Percentiles rank a stretch among this genome's conserved stretches.
These are phyloP conservation scores for Penicillium chermesinum DNA, from an alignment of 495 filamentous ascomycete species.

Conservation along the genomic window DNA sequence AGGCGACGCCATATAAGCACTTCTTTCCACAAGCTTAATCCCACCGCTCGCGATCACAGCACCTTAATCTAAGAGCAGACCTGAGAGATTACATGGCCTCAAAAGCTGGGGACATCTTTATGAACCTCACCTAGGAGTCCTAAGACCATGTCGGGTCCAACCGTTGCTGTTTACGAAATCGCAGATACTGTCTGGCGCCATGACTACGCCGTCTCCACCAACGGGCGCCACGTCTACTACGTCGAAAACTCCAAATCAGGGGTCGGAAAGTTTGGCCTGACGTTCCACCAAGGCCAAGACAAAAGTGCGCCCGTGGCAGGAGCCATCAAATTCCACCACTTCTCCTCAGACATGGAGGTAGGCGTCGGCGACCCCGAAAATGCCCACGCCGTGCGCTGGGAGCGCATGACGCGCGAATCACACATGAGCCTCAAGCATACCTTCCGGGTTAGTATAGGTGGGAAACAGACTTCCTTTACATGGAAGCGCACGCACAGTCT, in stretches of 20 bases:
- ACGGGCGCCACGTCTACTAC: conserved; percentile 20
- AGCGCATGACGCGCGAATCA: conserved; percentile 22
- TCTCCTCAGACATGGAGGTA: conserved; percentile 29
- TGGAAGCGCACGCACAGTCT: conserved; percentile 34
- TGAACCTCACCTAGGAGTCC: not conserved
- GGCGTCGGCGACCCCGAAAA: conserved; percentile 27
- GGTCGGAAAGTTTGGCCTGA: conserved; percentile 31
- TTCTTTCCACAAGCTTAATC: no score
- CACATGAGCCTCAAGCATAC: conserved; percentile 16
- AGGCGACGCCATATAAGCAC: no score
- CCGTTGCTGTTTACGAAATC: conserved; percentile 12
- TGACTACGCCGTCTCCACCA: conserved; percentile 24
- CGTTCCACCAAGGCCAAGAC: conserved; percentile 27
- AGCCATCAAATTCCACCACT: conserved; percentile 30
- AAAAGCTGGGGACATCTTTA: no score
- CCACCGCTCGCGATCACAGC: no score
- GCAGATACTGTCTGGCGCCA: conserved; percentile 23
- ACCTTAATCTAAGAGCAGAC: no score
- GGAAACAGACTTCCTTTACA: conserved; percentile 15
- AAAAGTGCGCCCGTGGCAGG: conserved; percentile 22
- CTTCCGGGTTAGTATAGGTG: conserved; percentile 20
- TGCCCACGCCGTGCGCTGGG: conserved; percentile 19
- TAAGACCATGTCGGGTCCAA: not conserved
- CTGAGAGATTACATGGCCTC: no score
- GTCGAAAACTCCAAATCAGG: conserved; percentile 26